phyloP scores from a whole-genome alignment of 2,329 filamentous ascomycete genomes.

The Claviceps citrina region DNA sequence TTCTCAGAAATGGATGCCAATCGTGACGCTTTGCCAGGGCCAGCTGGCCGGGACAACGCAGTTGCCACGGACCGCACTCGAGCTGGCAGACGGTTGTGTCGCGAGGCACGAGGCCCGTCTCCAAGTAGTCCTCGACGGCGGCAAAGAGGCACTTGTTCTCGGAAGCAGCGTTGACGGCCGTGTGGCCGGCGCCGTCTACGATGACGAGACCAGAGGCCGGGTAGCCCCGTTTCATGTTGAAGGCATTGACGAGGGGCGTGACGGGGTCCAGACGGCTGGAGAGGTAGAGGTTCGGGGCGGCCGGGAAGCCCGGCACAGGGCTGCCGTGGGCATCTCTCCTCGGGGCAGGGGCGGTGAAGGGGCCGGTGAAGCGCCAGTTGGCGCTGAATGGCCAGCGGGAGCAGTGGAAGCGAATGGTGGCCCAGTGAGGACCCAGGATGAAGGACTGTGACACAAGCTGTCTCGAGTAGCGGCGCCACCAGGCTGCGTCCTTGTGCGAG shows the following conservation, averaged over 20 bases:
- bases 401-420: conserved; percentile 16
- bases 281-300: conserved; percentile 21
- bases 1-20: not conserved
- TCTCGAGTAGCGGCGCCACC: conserved; percentile 11
- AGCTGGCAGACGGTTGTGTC: conserved; percentile 5
- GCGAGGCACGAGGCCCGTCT: conserved; percentile 15
- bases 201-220: conserved; percentile 16
- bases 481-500: conserved; percentile 6
- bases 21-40: not conserved
- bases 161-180: conserved; percentile 6
- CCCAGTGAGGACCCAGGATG: conserved; percentile 15
- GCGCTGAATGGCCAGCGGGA: conserved; percentile 19
- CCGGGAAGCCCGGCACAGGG: conserved; percentile 2
- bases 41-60: not conserved
- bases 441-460: conserved; percentile 11
- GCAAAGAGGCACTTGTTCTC: conserved; percentile 11
- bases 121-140: conserved; percentile 15
- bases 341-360: conserved; percentile 8
- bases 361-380: conserved; percentile 18
- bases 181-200: conserved; percentile 17
- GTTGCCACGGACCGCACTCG: conserved; percentile 10
- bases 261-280: conserved; percentile 27
- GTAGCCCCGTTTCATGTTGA: conserved; percentile 13
- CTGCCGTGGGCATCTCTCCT: conserved; percentile 5
- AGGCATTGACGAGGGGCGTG: conserved; percentile 23